Evolutionary conservation across 2,329 filamentous ascomycete species (phyloP).

Genomic region (Venturia carpophila): DNA sequence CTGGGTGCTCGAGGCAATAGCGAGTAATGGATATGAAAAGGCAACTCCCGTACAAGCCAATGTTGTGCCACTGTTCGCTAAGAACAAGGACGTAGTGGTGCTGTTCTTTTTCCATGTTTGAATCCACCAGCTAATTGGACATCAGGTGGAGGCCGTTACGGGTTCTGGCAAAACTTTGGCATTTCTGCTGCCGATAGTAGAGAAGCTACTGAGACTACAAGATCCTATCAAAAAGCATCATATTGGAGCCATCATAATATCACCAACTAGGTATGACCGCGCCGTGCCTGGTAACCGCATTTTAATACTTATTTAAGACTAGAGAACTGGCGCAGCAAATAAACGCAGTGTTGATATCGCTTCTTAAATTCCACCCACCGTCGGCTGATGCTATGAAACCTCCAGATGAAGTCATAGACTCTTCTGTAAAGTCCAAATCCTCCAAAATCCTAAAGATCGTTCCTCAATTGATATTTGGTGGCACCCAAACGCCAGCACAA

Average conservation of each 20-base stretch:
- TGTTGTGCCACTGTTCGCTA: conserved; percentile 65
- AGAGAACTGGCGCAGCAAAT: conserved; percentile 91
- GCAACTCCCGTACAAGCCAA: conserved; percentile 96
- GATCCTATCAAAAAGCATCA: conserved; percentile 85
- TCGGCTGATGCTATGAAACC: conserved; percentile 62
- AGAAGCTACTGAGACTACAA: conserved; percentile 70
- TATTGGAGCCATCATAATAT: conserved; percentile 82
- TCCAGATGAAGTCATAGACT: conserved; percentile 34
- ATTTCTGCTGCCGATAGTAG: conserved; percentile 75
- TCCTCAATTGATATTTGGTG: conserved; percentile 82
- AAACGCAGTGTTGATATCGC: conserved; percentile 64
- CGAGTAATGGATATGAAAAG: conserved; percentile 74
- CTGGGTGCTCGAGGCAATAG: conserved; percentile 81
- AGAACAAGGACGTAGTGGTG: conserved; percentile 86
- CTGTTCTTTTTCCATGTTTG: background rate
- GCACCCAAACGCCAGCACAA: conserved; percentile 70
- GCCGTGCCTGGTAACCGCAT: background rate
- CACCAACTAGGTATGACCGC: conserved; percentile 57
- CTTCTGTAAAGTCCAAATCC: conserved; percentile 32
- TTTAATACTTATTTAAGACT: conserved; percentile 18
- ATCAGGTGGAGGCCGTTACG: conserved; percentile 59
- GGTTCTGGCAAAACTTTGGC: conserved; percentile 85
- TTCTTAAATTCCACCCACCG: conserved; percentile 74
- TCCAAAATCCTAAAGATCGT: conserved; percentile 50
- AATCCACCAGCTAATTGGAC: background rate